Conservation (phyloP, 768 basidiomycete species). For the Rhodosporidiobolus sp. region DNA sequence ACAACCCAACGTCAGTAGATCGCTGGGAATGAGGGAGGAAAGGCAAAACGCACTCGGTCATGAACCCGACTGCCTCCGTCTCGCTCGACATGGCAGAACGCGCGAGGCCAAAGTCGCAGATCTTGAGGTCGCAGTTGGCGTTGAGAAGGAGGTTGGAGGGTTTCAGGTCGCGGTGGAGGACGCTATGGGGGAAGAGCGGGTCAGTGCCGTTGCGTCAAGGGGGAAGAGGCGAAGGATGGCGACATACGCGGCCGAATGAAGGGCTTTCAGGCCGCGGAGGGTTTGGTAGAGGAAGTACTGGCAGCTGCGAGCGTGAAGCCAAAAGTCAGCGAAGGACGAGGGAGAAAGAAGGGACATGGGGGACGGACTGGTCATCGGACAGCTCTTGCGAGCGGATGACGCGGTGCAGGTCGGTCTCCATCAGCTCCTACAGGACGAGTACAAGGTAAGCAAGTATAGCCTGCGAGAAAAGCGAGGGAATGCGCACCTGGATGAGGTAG, state of each 20-base stretch:
- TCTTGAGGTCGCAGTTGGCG: slow-evolving; percentile 56
- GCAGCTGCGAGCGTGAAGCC: slow-evolving; percentile 18
- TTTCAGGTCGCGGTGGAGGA: slow-evolving; percentile 57
- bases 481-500: slow-evolving; percentile 56
- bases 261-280: slow-evolving; percentile 87
- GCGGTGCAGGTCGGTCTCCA: slow-evolving; percentile 67
- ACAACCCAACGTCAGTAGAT: not conserved
- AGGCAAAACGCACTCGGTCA: slow-evolving; percentile 58
- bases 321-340: not conserved
- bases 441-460: not conserved
- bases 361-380: slow-evolving; percentile 90
- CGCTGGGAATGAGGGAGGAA: no score
- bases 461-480: no score
- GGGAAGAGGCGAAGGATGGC: not conserved
- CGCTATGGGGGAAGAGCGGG: slow-evolving; percentile 46
- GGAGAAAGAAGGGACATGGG: slow-evolving; percentile 54
- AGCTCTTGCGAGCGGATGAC: slow-evolving; percentile 93
- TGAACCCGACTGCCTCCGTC: slow-evolving; percentile 63
- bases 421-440: slow-evolving; percentile 38
- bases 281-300: slow-evolving; percentile 60
- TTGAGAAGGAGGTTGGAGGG: slow-evolving; percentile 93
- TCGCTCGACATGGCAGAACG: slow-evolving; percentile 39
- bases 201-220: slow-evolving; percentile 7
- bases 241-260: slow-evolving; percentile 76
- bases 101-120: slow-evolving; percentile 72